Conservation (phyloP, 2,329 filamentous ascomycete species). For the Sarocladiaceae sp. region DNA sequence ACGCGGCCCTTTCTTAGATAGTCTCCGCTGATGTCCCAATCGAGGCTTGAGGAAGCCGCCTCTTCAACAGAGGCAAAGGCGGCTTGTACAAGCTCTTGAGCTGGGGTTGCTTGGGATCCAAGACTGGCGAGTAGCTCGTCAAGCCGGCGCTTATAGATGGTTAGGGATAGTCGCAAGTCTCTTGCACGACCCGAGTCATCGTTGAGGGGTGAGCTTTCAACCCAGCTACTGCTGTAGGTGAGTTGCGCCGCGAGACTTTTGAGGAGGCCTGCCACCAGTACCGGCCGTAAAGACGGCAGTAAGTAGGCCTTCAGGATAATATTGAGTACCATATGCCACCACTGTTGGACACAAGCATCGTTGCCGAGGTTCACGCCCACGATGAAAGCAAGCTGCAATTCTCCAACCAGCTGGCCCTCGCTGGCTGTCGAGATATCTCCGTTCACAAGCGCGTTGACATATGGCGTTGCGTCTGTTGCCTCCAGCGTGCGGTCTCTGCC, state of each 20-base stretch:
- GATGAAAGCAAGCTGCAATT: conserved; percentile 55
- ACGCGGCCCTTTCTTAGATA: conserved; percentile 41
- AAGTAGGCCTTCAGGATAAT: conserved; percentile 44
- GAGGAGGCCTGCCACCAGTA: conserved; percentile 40
- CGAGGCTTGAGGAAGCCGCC: conserved; percentile 32
- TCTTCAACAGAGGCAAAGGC: conserved; percentile 37
- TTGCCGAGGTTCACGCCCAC: conserved; percentile 53
- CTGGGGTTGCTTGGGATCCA: conserved; percentile 19
- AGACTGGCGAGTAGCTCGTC: conserved; percentile 37
- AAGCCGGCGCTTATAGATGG: conserved; percentile 48
- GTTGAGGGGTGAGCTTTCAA: conserved; percentile 40
- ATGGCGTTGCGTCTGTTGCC: conserved; percentile 41
- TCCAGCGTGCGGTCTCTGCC: conserved; percentile 35
- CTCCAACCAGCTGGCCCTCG: conserved; percentile 45
- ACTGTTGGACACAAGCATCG: conserved; percentile 54
- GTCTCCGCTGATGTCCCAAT: conserved; percentile 49
- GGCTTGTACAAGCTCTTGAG: conserved; percentile 37
- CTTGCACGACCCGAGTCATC: conserved; percentile 23
- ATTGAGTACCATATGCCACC: conserved; percentile 49
- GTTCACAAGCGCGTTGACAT: conserved; percentile 36
- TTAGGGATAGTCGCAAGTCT: conserved; percentile 41
- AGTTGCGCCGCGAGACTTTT: conserved; percentile 49
- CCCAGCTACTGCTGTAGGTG: conserved; percentile 41
- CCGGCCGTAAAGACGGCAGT: conserved; percentile 36
- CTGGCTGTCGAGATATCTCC: conserved; percentile 16